Base-by-base conservation (phyloP, 208 protist genomes). In the Trypanosoma mega region DNA sequence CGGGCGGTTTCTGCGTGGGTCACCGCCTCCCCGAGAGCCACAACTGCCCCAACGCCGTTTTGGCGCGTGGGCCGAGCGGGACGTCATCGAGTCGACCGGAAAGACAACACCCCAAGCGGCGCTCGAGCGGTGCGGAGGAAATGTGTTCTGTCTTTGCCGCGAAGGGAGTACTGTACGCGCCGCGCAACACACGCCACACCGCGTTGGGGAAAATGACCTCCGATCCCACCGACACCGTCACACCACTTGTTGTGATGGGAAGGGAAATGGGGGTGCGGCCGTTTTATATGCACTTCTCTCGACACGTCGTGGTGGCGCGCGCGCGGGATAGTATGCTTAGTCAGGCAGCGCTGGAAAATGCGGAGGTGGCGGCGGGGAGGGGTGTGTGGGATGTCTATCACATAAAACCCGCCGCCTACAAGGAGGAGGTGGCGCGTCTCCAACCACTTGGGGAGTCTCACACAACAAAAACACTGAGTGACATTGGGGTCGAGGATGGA, bases 251-350 rank as follows among this genome's bases (percentile, higher is more conserved):
- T 43, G 68, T 78, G 44, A 80, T 85, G 36, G 49, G 50, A n/a
- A 37, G 41, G 16, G 74, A 83, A 41, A 55, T 72, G 16, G 49
- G 63, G n/a, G 70, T 93, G 14, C 43, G 71, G 2, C 72, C 86
- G 5, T 89, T 96, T 43, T 96, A 83, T 60, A 85, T 90, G 68
- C 46, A 87, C 59, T 72, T 80, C 14, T 61, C 74, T 21, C 83
- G 81, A 65, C 72, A 37, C 23, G 59, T 74, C 0, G 74, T 76
- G 11, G 27, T 96, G 45, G 90, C 86, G 0, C 71, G 78, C 4
- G 33, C 82, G 48, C 58, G 91, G 29, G 90, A 96, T 65, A 62
- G 67, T 34, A 70, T 74, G n/a, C 68, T 96, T 21, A 55, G 67
- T 57, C 70, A 82, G 49, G 83, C 74, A 37, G 63, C 67, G 33